Conservation (phyloP, 148 eudicot genomes). For the Gaultheria prostrata region DNA sequence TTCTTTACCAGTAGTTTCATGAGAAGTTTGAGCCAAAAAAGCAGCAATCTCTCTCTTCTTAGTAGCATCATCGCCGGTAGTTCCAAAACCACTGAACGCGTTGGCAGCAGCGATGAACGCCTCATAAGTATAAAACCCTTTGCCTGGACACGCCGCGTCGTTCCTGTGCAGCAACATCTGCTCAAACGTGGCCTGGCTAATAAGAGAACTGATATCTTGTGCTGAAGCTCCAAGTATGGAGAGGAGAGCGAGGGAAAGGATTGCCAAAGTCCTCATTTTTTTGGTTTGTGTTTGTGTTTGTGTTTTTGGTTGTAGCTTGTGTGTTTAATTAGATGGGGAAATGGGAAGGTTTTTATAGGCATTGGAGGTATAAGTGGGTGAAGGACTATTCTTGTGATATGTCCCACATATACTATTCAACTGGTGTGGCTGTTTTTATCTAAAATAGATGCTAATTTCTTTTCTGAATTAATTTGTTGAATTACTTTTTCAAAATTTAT, state of each 20-base stretch:
- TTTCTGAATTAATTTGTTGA: no score
- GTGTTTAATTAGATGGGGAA: no score
- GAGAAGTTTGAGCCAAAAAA: slow-evolving; percentile 57
- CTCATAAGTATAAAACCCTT: slow-evolving; percentile 51
- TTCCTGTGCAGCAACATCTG: slow-evolving; percentile 24
- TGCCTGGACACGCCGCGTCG: slow-evolving; percentile 5
- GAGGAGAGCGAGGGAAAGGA: background rate
- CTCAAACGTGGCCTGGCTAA: background rate
- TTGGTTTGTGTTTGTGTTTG: no score
- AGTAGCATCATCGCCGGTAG: slow-evolving; percentile 29
- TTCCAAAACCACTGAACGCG: slow-evolving; percentile 41
- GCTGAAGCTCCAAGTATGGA: background rate
- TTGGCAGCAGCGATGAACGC: slow-evolving; percentile 48
- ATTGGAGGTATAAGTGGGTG: no score
- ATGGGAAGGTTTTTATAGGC: no score
- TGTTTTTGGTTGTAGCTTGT: no score
- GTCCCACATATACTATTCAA: no score
- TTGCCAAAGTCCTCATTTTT: background rate
- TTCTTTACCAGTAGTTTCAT: slow-evolving; percentile 56
- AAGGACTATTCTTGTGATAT: no score
- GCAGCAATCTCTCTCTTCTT: slow-evolving; percentile 54
- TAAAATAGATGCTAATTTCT: no score
- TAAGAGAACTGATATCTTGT: background rate
- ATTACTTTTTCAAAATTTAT: no score
- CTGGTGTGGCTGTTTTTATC: no score